Conservation (phyloP, 129 eudicot genomes). For the Oenanthe sinensis region DNA sequence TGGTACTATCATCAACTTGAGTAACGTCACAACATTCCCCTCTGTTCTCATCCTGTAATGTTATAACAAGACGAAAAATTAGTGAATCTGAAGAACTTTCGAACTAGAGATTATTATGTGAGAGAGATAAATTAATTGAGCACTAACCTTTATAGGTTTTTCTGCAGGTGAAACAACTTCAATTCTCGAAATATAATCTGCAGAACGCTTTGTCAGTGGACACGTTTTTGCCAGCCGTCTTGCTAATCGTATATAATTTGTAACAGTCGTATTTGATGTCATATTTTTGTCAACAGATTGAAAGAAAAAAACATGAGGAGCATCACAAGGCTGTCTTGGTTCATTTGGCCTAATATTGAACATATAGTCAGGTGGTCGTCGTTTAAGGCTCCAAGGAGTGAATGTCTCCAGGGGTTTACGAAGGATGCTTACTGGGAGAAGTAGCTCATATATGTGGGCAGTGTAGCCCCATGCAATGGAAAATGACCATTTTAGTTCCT, state of each 20-base stretch:
- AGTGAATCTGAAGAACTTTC: neutral
- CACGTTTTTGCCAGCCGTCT: neutral
- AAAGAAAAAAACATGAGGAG: neutral
- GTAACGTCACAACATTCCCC: constrained; percentile 3
- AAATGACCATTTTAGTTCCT: constrained; percentile 16
- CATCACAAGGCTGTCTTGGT: constrained; percentile 2
- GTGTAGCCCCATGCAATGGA: constrained; percentile 35
- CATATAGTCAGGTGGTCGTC: constrained; percentile 28
- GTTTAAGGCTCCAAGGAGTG: constrained; percentile 17
- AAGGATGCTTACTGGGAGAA: constrained; percentile 21
- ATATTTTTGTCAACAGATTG: neutral
- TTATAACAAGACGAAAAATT: neutral
- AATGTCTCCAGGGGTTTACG: constrained; percentile 29
- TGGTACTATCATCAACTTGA: neutral
- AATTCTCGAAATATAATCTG: neutral
- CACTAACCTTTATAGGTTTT: neutral
- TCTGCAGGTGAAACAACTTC: neutral
- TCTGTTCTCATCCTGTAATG: neutral
- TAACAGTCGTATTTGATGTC: neutral
- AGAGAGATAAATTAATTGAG: neutral
- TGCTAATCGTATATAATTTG: neutral
- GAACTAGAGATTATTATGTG: neutral
- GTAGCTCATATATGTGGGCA: constrained; percentile 19
- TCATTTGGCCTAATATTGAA: constrained; percentile 15
- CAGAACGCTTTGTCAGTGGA: neutral